Conservation (phyloP, 2,329 filamentous ascomycete species). For the Talaromyces sp. region DNA sequence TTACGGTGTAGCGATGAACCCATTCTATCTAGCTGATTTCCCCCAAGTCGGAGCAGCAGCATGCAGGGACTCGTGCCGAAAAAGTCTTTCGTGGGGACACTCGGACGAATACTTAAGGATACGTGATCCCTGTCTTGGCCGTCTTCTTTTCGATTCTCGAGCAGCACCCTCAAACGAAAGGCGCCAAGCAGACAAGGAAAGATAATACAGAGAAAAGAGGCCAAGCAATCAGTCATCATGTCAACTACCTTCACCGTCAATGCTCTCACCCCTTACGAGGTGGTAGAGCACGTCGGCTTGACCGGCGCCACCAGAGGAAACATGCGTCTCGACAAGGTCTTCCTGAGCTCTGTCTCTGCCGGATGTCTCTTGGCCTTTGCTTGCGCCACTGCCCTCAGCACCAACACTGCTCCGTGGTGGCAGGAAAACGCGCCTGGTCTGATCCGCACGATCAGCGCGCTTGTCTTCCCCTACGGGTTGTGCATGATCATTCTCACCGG, state of each 20-base stretch:
- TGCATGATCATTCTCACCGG: slow-evolving; percentile 46
- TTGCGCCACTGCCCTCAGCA: slow-evolving; percentile 43
- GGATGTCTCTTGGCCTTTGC: slow-evolving; percentile 50
- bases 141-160: not conserved
- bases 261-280: slow-evolving; percentile 44
- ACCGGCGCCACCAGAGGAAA: slow-evolving; percentile 49
- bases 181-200: not conserved
- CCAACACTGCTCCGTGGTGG: slow-evolving; percentile 44
- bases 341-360: slow-evolving; percentile 47
- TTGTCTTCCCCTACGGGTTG: slow-evolving; percentile 48
- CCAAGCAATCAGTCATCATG: not conserved
- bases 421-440: slow-evolving; percentile 46
- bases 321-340: slow-evolving; percentile 50
- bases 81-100: not conserved
- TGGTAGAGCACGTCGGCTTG: slow-evolving; percentile 46
- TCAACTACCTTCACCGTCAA: slow-evolving; percentile 20
- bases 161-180: not conserved
- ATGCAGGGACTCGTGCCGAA: not conserved
- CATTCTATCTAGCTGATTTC: not conserved
- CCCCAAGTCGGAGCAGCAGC: not conserved
- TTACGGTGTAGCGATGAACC: not conserved
- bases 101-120: not conserved
- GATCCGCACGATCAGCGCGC: slow-evolving; percentile 40
- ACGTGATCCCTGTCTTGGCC: not conserved
- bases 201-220: not conserved